Evolutionary conservation across 352 stramenopile genomes (phyloP), one percentile per base, ranked within the genome.

Genomic region (Peronospora farinosa): DNA sequence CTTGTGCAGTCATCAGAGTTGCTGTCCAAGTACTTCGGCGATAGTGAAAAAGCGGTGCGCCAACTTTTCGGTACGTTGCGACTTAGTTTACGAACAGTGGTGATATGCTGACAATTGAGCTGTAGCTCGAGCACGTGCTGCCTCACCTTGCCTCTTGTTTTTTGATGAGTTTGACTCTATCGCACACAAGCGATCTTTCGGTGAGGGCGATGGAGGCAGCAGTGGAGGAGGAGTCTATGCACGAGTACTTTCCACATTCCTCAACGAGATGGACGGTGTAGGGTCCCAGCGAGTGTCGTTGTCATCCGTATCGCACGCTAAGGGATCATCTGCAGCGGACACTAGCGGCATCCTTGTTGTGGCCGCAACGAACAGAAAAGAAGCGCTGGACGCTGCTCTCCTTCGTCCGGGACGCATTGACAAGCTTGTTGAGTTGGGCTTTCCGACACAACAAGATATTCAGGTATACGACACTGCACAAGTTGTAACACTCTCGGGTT

Each of bases 121-220:
- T 43, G 21, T 45, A 90, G 75, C 78, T 31, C 76, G 81, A 40
- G 84, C 81, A 28, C 79, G 81, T 30, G 64, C 66, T 6, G 74
- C 81, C 3, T 72, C 84, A 17, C 84, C 84, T 15, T 92, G 81
- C 48, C 54, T 92, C 25, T 54, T 92, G 10, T 91, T 95, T 50
- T 92, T 95, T 51, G 84, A 95, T 50, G 78, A 92, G 36, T 86
- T 91, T 54, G 77, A 92, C 56, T 64, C 78, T n/a, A 89, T 89
- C 46, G 71, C 78, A 2, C 71, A 88, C 55, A 88, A 89, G 45
- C 75, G 84, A 2, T 78, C 73, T 23, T 88, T 87, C 39, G 64
- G 54, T 37, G 55, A 53, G 36, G 62, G 63, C n/a, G 66, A 65
- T n/a, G 65, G 52, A 47, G 72, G 60, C 25, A 66, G 49, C 42